These are phyloP conservation scores for Daldinia bambusicola DNA, from an alignment of 495 filamentous ascomycete species.

Conservation along the genomic window DNA sequence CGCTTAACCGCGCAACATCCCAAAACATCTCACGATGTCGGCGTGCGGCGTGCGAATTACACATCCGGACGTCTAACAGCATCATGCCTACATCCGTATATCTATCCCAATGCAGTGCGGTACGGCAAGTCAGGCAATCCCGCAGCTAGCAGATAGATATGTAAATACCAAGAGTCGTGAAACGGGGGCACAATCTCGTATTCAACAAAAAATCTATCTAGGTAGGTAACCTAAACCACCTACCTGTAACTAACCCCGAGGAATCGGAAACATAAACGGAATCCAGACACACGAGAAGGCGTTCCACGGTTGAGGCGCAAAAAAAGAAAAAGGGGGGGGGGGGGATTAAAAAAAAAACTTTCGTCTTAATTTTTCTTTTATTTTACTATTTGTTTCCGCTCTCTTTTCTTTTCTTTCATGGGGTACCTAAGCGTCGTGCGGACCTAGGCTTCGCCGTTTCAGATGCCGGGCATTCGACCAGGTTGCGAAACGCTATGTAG, in stretches of 20 bases:
- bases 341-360: too few relatives aligned
- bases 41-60: neutral
- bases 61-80: too few relatives aligned
- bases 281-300: neutral
- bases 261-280: neutral
- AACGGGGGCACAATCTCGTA: slow-evolving; percentile 3
- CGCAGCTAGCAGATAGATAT: too few relatives aligned
- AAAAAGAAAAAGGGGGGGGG: neutral
- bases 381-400: too few relatives aligned
- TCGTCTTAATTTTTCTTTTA: too few relatives aligned
- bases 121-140: neutral
- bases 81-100: too few relatives aligned
- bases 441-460: slow-evolving; percentile 26
- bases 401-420: neutral
- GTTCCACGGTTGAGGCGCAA: neutral
- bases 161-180: neutral
- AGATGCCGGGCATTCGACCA: slow-evolving; percentile 22
- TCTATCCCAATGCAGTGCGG: neutral
- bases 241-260: neutral
- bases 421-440: neutral
- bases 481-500: slow-evolving; percentile 31
- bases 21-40: slow-evolving; percentile 1
- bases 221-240: too few relatives aligned
- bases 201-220: too few relatives aligned
- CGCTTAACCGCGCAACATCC: neutral